A percentile compares a stretch with the other conserved stretches of the same genome.
Evolutionary conservation across 805 yeast species (phyloP).

Genomic region (Lipomyces orientalis): DNA sequence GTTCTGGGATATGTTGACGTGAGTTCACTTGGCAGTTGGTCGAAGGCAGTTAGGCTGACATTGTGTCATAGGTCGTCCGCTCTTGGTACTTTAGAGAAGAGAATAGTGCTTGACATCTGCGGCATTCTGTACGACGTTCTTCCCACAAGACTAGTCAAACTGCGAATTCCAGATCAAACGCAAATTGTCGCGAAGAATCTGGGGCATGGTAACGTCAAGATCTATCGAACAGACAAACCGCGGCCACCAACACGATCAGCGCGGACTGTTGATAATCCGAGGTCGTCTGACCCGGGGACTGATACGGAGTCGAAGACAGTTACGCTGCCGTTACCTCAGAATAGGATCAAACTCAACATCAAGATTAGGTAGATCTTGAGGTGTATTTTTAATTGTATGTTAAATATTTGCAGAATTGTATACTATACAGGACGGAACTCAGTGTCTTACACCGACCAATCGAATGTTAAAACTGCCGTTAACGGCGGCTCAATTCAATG

Average conservation of each 20-base stretch:
- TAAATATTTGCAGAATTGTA: background rate
- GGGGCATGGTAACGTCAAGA: constrained; percentile 60
- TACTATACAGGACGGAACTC: no score
- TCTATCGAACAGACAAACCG: constrained; percentile 42
- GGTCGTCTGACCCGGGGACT: background rate
- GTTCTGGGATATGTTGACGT: constrained; percentile 67
- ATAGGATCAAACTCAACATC: constrained; percentile 7
- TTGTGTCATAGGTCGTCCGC: constrained; percentile 54
- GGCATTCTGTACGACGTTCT: constrained; percentile 67
- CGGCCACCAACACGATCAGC: background rate
- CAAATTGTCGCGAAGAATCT: constrained; percentile 64
- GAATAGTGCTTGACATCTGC: constrained; percentile 67
- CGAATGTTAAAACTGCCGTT: background rate
- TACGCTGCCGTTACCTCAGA: constrained; percentile 11
- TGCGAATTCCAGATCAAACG: constrained; percentile 67
- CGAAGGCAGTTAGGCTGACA: background rate
- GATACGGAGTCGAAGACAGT: constrained; percentile 5
- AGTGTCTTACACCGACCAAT: no score
- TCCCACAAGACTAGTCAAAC: constrained; percentile 63
- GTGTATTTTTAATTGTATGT: background rate
- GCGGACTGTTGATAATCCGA: background rate
- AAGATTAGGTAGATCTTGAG: constrained; percentile 1
- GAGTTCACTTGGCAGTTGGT: background rate
- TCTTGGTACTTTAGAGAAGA: constrained; percentile 62
- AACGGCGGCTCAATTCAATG: no score